Percentiles rank a stretch among this genome's conserved stretches.
Evolutionary conservation across 352 stramenopile species (phyloP).

Genomic region (Phytopythium sindhum): DNA sequence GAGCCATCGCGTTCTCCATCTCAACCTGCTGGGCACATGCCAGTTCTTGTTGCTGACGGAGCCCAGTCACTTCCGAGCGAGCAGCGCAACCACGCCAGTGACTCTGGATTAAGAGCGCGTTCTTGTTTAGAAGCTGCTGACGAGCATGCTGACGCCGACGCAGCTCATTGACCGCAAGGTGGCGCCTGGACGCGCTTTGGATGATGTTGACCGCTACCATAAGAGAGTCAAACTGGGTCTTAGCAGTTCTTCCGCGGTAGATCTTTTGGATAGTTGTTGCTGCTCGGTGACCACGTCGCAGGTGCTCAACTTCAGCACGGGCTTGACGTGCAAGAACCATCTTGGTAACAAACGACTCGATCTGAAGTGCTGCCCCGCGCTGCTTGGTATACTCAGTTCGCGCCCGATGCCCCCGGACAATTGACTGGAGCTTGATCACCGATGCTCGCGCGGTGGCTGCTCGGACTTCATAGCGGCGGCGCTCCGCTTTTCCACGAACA

Average conservation of each 20-base stretch:
- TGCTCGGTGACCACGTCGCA: not conserved
- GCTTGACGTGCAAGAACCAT: constrained; percentile 20
- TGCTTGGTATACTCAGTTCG: constrained; percentile 21
- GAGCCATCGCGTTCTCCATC: constrained; percentile 11
- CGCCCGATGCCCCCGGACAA: constrained; percentile 28
- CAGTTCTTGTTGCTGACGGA: constrained; percentile 14
- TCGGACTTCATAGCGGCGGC: constrained; percentile 27
- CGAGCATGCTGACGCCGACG: not conserved
- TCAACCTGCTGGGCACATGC: constrained; percentile 5
- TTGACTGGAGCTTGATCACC: constrained; percentile 32
- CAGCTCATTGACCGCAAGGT: constrained; percentile 1
- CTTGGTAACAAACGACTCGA: constrained; percentile 26
- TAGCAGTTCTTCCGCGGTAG: not conserved
- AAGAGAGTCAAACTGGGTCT: not conserved
- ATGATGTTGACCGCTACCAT: not conserved
- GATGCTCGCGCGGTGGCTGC: constrained; percentile 21
- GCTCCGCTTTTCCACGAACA: constrained; percentile 28
- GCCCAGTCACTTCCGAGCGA: constrained; percentile 8
- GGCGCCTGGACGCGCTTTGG: not conserved
- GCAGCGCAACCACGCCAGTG: constrained; percentile 9
- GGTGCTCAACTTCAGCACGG: constrained; percentile 3
- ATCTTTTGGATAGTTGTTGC: constrained; percentile 4
- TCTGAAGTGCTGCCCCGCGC: constrained; percentile 20
- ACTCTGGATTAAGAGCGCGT: not conserved
- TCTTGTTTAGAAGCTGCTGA: not conserved